These are phyloP conservation scores for Annulohypoxylon stygium DNA, from an alignment of 495 filamentous ascomycete species.

Conservation along the genomic window DNA sequence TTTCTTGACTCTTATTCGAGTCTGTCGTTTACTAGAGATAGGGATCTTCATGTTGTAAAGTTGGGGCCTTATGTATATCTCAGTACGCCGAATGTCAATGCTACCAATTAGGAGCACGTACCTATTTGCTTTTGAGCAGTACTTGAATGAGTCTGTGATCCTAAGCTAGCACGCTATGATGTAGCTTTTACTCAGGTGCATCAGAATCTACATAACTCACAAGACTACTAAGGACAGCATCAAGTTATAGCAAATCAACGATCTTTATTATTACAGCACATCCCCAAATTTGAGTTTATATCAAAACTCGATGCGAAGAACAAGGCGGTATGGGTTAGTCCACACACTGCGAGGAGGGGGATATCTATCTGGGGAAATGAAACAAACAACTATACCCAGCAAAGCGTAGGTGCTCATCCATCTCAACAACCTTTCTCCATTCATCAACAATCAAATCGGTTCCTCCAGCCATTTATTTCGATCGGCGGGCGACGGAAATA, in stretches of 20 bases:
- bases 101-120: background rate
- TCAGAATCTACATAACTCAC: background rate
- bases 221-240: background rate
- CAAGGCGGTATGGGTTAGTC: background rate
- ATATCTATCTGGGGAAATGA: background rate
- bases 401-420: background rate
- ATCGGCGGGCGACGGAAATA: background rate
- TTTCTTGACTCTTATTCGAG: slow-evolving; percentile 12
- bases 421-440: background rate
- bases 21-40: slow-evolving; percentile 17
- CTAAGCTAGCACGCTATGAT: background rate
- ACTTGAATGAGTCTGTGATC: too few species aligned
- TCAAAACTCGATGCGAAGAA: slow-evolving; percentile 11
- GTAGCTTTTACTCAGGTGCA: too few species aligned
- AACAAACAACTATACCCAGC: background rate
- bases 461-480: background rate
- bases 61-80: slow-evolving; percentile 19
- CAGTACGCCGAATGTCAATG: slow-evolving; percentile 21
- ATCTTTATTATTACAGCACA: background rate
- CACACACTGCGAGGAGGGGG: background rate
- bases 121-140: background rate
- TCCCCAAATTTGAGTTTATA: background rate
- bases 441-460: background rate
- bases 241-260: slow-evolving; percentile 1
- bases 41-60: slow-evolving; percentile 7